Base-by-base conservation (phyloP, 805 yeast species). In the Saccharomycopsis olivae region DNA sequence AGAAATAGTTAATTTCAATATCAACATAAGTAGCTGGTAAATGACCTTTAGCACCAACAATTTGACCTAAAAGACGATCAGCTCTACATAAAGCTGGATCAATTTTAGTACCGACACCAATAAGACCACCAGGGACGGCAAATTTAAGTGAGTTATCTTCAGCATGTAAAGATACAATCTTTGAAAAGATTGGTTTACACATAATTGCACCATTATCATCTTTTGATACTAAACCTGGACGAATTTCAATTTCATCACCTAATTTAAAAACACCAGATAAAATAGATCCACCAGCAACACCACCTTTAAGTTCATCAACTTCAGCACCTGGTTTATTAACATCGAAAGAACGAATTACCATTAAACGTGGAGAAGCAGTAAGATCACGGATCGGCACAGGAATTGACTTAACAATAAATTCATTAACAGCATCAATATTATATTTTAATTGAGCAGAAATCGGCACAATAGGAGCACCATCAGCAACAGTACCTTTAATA, bases 241-340 rank as follows among this genome's bases (percentile, higher is more conserved):
- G 76, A 58, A 92, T 88, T 69, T 92, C 99, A 57, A 92, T 89
- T 69, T 92, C 97, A 60, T 92, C 99, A 48, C 96, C 97, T 49
- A 92, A 71, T 60, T 84, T 81, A 70, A 92, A 85, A 36, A 92
- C 99, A 74, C 99, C 99, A 46, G 78, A 86, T 58, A 92, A 72
- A 54, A 92, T 89, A 39, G 96, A 86, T 53, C 99, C 99, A 71
- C 99, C 99, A 34, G 99, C 99, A 60, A 92, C 97, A 78, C 99
- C 99, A 57, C 99, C 99, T 68, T 88, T 88, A 61, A 92, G 74
- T 54, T 89, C 97, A 51, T 82, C 88, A 51, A 94, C 85, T 65
- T 88, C 96, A 33, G 96, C 78, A 68, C 99, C 99, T 46, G 99
- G 99, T 66, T 86, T 88, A 69, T 92, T 92, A 50, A 92, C 98